Conservation (phyloP, 129 eudicot species). For the Helichrysum umbraculigerum region DNA sequence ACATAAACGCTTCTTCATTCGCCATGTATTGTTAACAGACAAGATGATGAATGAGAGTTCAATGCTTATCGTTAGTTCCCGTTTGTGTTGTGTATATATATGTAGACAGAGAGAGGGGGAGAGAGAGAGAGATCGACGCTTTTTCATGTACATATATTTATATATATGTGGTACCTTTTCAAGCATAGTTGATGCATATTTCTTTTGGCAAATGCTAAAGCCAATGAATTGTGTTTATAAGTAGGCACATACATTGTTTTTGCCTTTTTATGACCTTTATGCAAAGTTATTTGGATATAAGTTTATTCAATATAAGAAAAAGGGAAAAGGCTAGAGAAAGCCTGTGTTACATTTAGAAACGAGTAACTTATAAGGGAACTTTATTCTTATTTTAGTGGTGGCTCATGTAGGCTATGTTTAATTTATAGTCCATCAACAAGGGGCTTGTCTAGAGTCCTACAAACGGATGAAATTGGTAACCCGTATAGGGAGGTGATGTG, state of each 20-base stretch:
- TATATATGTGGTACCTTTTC: conserved; percentile 7
- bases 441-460: background rate
- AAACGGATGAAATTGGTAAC: conserved; percentile 10
- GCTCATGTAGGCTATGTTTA: conserved; percentile 19
- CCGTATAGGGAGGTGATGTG: conserved; percentile 14
- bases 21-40: conserved; percentile 14
- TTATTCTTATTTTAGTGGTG: conserved; percentile 6
- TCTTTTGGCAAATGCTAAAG: conserved; percentile 22
- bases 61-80: conserved; percentile 14
- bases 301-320: background rate
- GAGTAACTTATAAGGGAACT: conserved; percentile 10
- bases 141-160: background rate
- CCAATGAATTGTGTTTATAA: background rate
- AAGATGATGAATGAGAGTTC: conserved; percentile 24
- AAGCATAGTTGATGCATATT: conserved; percentile 25
- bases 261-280: conserved; percentile 30
- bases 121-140: background rate
- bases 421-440: conserved; percentile 4
- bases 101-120: background rate
- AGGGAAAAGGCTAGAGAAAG: background rate
- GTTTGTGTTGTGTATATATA: background rate
- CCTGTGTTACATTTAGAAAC: background rate
- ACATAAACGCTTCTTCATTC: conserved; percentile 16
- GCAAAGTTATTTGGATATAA: conserved; percentile 19
- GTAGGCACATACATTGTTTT: conserved; percentile 10